phyloP scores from a whole-genome alignment of 345 rosid species.

The Trapa bicornis region DNA sequence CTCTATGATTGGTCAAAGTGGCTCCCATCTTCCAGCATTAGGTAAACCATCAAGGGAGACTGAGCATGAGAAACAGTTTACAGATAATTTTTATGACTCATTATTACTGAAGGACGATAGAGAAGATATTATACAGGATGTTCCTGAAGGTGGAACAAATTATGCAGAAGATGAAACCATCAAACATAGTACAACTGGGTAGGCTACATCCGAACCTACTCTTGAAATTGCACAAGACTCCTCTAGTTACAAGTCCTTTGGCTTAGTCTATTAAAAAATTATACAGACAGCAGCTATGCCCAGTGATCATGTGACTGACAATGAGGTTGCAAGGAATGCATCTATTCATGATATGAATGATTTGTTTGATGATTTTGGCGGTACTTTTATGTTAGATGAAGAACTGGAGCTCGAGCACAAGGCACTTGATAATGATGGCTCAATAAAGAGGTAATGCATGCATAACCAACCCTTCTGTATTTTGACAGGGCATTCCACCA shows the following conservation, averaged over 20 bases:
- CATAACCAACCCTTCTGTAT: not conserved
- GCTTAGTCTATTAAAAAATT: constrained; percentile 16
- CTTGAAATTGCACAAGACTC: not conserved
- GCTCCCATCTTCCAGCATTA: constrained; percentile 27
- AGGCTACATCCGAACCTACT: constrained; percentile 15
- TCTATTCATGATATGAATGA: constrained; percentile 26
- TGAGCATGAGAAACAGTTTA: constrained; percentile 24
- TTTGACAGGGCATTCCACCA: constrained; percentile 88
- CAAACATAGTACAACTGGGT: constrained; percentile 9
- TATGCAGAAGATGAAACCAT: constrained; percentile 12
- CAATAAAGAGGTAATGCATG: constrained; percentile 42
- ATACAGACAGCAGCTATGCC: constrained; percentile 23
- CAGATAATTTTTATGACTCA: constrained; percentile 20
- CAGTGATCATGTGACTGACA: constrained; percentile 11
- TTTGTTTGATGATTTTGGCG: constrained; percentile 54
- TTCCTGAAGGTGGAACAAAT: constrained; percentile 11
- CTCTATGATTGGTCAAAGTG: constrained; percentile 72
- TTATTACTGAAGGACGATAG: constrained; percentile 9
- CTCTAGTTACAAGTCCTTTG: constrained; percentile 4
- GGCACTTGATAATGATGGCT: constrained; percentile 32
- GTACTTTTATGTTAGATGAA: constrained; percentile 87
- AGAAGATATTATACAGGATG: constrained; percentile 17
- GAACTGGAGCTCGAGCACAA: constrained; percentile 84
- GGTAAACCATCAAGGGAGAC: constrained; percentile 16
- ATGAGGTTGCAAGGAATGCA: constrained; percentile 13